phyloP scores from a whole-genome alignment of 2,329 filamentous ascomycete species.

The Monosporascus sp. region DNA sequence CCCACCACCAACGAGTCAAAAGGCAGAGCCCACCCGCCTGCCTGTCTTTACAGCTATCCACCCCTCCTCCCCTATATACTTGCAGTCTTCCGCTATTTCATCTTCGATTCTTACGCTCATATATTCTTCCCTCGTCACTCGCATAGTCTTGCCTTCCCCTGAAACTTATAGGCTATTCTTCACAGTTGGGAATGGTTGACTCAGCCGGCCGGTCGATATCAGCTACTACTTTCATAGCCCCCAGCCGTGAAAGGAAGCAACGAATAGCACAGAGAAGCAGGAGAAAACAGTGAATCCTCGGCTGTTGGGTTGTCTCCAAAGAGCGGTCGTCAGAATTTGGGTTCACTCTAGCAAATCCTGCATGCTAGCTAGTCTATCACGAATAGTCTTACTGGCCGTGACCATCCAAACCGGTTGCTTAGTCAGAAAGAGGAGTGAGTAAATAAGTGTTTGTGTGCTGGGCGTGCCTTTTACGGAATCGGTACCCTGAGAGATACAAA shows the following conservation, averaged over 20 bases:
- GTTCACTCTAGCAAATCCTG: neutral
- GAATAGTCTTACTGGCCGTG: neutral
- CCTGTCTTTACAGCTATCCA: constrained; percentile 1
- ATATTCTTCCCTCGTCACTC: neutral
- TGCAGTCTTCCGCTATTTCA: neutral
- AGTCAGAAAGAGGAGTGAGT: neutral
- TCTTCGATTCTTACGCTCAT: neutral
- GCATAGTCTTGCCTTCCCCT: neutral
- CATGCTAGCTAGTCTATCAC: neutral
- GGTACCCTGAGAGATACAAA: neutral
- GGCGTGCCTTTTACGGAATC: neutral
- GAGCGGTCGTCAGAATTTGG: neutral
- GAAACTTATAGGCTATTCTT: neutral
- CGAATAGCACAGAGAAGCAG: neutral
- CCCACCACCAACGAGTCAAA: constrained; percentile 5
- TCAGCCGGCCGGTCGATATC: neutral
- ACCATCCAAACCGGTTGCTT: neutral
- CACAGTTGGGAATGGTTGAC: neutral
- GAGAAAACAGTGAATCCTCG: neutral
- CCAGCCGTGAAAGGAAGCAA: neutral
- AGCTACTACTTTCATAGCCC: neutral
- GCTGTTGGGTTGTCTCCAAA: neutral
- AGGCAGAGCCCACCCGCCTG: constrained; percentile 10
- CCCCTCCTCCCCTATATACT: neutral
- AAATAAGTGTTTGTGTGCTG: neutral